Base-by-base conservation (phyloP, 2,329 filamentous ascomycete species). In the Graphilbum ipis-grandicollis region DNA sequence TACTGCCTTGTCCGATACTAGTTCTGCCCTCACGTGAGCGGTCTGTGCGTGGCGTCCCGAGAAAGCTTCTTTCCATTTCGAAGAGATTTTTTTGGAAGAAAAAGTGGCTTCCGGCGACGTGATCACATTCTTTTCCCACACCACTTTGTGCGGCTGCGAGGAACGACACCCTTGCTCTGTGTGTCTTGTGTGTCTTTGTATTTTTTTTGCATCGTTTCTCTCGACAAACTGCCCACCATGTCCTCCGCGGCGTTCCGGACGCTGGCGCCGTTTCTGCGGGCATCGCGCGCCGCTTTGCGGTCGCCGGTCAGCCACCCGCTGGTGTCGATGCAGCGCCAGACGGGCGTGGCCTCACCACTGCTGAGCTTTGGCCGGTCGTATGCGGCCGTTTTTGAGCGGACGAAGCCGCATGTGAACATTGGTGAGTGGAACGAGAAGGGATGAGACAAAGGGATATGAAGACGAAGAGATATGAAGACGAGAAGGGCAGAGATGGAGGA, bases 341-440 rank as follows among this genome's bases (percentile, higher is more conserved):
- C 71, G 54, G 40, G 35, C 28, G 29, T 19, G 15, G 66, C 68
- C 47, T 65, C 69, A 47, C 68, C 71, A 44, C 66, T 77, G 48
- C 63, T 79, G 52, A 76, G 75, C 60, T 61, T 77, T 51, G 68
- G 70, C 55, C 66, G 74, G 48, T 66, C 65, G 54, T 79, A 78
- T 49, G 74, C n/a, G n/a, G n/a, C 74, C 43, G 66, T 68, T 40
- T 98, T 80, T 56, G 75, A 92, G 71, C 77, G 90, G 56, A 76
- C 68, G 56, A 98, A 98, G 72, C 90, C 90, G 41, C 90, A 98
- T 60, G 88, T 98, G 48, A 98, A 98, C 66, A 90, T 98, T 55
- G 90, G 90, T 82, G 68, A 48, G 23, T 5, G 32, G 14, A 13
- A 30, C 13, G 25, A 28, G 25, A 14, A 28, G 14, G 14, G 14